Percentiles rank a stretch among this genome's conserved stretches.
Evolutionary conservation across 208 protist genomes (phyloP).

Genomic region (Leishmania tarentolae): DNA sequence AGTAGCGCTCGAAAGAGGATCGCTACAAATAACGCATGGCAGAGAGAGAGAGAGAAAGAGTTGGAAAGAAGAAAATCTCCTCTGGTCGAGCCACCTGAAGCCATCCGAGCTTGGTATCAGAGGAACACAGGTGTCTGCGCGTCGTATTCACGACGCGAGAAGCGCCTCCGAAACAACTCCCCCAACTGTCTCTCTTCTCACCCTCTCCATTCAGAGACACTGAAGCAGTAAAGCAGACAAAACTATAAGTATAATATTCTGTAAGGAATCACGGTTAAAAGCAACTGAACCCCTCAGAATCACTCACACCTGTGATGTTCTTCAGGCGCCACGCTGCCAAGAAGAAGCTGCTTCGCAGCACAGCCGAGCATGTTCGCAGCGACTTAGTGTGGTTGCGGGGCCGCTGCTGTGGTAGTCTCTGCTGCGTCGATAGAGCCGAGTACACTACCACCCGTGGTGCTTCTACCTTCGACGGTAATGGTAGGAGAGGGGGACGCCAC

Average conservation of each 20-base stretch:
- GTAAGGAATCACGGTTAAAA: neutral
- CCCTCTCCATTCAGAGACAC: neutral
- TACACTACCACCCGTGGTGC: neutral
- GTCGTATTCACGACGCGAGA: neutral
- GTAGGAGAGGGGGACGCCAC: neutral
- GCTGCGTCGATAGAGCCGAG: neutral
- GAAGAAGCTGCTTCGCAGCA: neutral
- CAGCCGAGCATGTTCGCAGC: conserved; percentile 15
- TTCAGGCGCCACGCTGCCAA: conserved; percentile 4
- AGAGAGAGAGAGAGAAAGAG: no score
- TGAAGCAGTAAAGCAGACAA: neutral
- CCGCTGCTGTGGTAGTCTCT: neutral
- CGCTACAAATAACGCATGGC: no score
- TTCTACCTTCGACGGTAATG: neutral
- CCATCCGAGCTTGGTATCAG: no score
- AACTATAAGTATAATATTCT: neutral
- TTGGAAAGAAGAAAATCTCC: no score
- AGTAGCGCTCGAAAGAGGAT: no score
- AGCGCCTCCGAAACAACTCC: no score
- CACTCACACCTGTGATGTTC: conserved; percentile 9
- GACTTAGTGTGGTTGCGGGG: neutral
- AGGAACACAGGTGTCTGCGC: neutral
- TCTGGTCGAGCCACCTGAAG: no score
- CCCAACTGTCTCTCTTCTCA: neutral
- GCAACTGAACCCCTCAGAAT: neutral